Evolutionary conservation across 345 rosid species (phyloP), one percentile per base, ranked within the genome.

Genomic region (Carallia brachiata): DNA sequence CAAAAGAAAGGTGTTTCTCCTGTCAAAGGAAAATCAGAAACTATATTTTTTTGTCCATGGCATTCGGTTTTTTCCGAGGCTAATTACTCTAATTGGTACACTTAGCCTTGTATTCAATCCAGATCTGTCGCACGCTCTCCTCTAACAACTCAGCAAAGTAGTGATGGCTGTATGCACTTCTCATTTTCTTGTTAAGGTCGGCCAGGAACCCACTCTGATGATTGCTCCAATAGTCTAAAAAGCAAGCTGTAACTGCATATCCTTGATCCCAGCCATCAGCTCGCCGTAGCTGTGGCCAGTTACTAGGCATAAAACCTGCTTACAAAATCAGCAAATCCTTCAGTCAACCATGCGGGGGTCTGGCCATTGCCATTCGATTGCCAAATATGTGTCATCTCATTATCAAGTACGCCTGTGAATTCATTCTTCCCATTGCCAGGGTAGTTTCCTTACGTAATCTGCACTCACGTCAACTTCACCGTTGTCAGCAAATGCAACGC

Each of bases 181-280:
- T 84, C 91, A 87, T 91, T 79, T 81, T 89, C 82, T 73, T 79
- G 65, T 89, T 87, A 12, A 87, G 78, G 27, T 86, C 84, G 0
- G 91, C 91, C 58, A 87, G 93, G 19, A 91, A 89, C 27, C 90
- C 91, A 71, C 78, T 78, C 60, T 70, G 82, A 18, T 82, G 39
- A 56, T 52, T 73, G 57, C 84, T 75, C 61, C 91, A 86, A 2
- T 89, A 91, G 4, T 88, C 90, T 65, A 91, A 78, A 63, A 91
- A 89, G 68, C 84, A 72, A 0, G 91, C 89, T 0, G 93, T 87
- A 12, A 89, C 85, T 32, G 86, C 96, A 5, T 87, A 88, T 0
- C 96, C 91, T 23, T 91, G 86, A 34, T 91, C 90, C 96, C 96
- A 91, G 52, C 77, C 67, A 44, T 81, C 44, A 1, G 96, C 89